A percentile compares a stretch with the other conserved stretches of the same genome.
Conservation (phyloP, 2,329 filamentous ascomycete species). For the Geosmithia flava region DNA sequence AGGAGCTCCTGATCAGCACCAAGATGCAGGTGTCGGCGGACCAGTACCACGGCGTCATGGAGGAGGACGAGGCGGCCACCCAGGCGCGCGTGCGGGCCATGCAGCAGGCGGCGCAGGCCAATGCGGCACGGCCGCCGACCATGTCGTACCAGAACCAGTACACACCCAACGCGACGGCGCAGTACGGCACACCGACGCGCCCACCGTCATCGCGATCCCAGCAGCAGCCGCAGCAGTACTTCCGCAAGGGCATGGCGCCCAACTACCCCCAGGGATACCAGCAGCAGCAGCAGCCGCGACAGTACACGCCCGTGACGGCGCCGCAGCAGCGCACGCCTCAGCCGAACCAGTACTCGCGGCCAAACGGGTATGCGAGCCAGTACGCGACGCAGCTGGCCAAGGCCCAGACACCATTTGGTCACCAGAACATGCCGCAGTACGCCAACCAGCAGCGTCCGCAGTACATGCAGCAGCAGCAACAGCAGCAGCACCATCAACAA, state of each 20-base stretch:
- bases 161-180: conserved; percentile 22
- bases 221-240: conserved; percentile 28
- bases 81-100: conserved; percentile 35
- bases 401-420: conserved; percentile 36
- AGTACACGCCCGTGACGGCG: conserved; percentile 15
- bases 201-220: conserved; percentile 17
- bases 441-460: conserved; percentile 30
- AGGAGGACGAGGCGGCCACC: conserved; percentile 61
- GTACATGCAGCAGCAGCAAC: conserved; percentile 26
- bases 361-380: conserved; percentile 31
- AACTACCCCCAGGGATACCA: conserved; percentile 15
- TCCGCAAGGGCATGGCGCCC: conserved; percentile 23
- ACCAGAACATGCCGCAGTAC: conserved; percentile 36
- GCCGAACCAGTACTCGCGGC: conserved; percentile 35
- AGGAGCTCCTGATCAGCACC: conserved; percentile 69
- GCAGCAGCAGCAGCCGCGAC: conserved; percentile 18
- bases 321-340: conserved; percentile 20
- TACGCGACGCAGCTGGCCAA: conserved; percentile 40
- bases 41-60: conserved; percentile 68
- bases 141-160: conserved; percentile 31
- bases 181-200: conserved; percentile 35
- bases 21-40: conserved; percentile 62
- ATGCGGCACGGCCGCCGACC: conserved; percentile 26
- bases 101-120: conserved; percentile 19
- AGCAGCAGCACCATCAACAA: conserved; percentile 31